Evolutionary conservation across 2,329 filamentous ascomycete species (phyloP), one percentile per base, ranked within the genome.

Genomic region (Apiospora kogelbergensis): DNA sequence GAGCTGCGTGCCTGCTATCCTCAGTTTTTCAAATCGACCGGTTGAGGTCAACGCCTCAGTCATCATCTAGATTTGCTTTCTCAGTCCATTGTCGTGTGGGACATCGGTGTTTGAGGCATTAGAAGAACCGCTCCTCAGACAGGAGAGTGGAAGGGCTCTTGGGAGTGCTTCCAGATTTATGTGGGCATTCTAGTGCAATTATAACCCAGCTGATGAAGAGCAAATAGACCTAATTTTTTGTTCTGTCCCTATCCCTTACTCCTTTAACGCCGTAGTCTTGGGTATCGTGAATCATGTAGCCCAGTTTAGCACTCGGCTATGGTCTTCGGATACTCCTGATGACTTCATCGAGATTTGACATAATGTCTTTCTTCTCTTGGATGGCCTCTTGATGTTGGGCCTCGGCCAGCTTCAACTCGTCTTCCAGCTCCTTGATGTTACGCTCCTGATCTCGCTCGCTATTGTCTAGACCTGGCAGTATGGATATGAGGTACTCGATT

Each of bases 1-100:
- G 92, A 98, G 76, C 82, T 99, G 69, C 88, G 92, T 63, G 82
- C 82, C 0, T 80, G 92, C 13, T 98, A 95, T 73, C 94, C 96
- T 0, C 90, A 97, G 69, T 89, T 97, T 71, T 98, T 99, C 85
- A 96, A 93, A 79, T 82, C 81, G 74, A 26, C 37, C 17, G 22
- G 17, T 15, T 60, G 37, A 37, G 17, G 20, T 11, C 30, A 37
- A n/a, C 6, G 9, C 10, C 26, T 4, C 53, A 13, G 17, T n/a
- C 17, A 17, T n/a, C 26, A n/a, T 11, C 30, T 37, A 22, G 17
- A 13, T 13, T 37, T 33, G 17, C 26, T 37, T 37, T 57, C 30
- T 37, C n/a, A n/a, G 53, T 33, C 17, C 26, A 33, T 20, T 22
- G 7, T 11, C 30, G 53, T 60, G 30, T 37, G 22, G 30, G 5